Base-by-base conservation (phyloP, 1,284 basidiomycete species). In the Bjerkandera adusta region DNA sequence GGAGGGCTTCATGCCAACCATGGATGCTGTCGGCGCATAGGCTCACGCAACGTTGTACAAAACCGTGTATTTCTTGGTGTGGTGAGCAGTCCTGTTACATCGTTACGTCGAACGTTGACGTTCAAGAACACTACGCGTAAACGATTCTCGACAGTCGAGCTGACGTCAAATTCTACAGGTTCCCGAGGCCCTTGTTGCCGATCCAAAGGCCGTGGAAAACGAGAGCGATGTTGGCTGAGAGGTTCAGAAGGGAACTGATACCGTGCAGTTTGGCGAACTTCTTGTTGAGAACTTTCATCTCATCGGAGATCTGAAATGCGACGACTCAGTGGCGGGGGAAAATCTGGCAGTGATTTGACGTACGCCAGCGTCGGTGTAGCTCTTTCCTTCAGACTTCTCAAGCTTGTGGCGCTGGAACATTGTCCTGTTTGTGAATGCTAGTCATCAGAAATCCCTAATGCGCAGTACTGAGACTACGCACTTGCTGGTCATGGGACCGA, bases 1-100 rank as follows among this genome's bases (percentile, higher is more conserved):
- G 56, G 92, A 95, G 63, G 92, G 92, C 27, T 85, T 89, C 64
- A 69, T 93, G 62, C 91, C 91, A 33, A 75, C 79, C 49, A 74
- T 84, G 70, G 85, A 87, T 61, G 73, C 78, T 45, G 81, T 89
- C 47, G 86, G 86, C 35, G 85, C 85, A 68, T 89, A 29, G 41
- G n/a, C 34, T 55, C 57, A 42, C 36, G 29, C 13, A 16, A 33
- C 21, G 20, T 25, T 32, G 30, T 47, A 40, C 24, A 26, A 36
- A 5, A 16, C 21, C 21, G n/a, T 38, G n/a, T 45, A 45, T 33
- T 47, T 42, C 30, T 38, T 43, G 36, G 41, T 36, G 27, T 37
- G 36, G 35, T 39, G 26, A 40, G 42, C 36, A 27, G 18, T 50
- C 38, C 27, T 38, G 26, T 36, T 49, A 49, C 43, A 49, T 38